Evolutionary conservation across 2,329 filamentous ascomycete genomes (phyloP).

Genomic region (Thielaviopsis populi): DNA sequence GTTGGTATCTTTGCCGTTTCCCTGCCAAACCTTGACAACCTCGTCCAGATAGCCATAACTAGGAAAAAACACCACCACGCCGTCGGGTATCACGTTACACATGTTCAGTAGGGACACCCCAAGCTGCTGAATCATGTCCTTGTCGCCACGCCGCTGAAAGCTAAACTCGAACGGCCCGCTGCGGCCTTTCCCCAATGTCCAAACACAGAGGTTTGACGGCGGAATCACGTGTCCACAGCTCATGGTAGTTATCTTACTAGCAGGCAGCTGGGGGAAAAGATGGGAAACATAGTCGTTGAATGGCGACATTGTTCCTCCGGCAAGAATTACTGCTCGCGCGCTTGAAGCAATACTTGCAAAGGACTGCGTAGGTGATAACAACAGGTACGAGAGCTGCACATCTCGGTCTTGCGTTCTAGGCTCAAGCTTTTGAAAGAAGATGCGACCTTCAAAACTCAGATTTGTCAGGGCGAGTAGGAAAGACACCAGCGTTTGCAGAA

Average conservation of each 20-base stretch:
- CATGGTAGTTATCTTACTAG: slow-evolving; percentile 55
- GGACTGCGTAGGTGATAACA: slow-evolving; percentile 81
- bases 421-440: slow-evolving; percentile 43
- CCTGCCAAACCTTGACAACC: slow-evolving; percentile 50
- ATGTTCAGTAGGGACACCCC: slow-evolving; percentile 59
- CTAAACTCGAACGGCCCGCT: slow-evolving; percentile 60
- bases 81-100: slow-evolving; percentile 64
- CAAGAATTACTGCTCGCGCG: slow-evolving; percentile 75
- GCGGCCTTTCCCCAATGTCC: slow-evolving; percentile 40
- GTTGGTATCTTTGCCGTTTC: slow-evolving; percentile 22
- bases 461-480: slow-evolving; percentile 77
- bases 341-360: slow-evolving; percentile 78
- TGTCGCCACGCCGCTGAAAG: slow-evolving; percentile 59
- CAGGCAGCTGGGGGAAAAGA: slow-evolving; percentile 60
- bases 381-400: slow-evolving; percentile 62
- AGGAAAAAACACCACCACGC: slow-evolving; percentile 87
- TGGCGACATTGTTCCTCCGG: slow-evolving; percentile 94
- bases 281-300: slow-evolving; percentile 82
- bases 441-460: slow-evolving; percentile 53
- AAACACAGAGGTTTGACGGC: slow-evolving; percentile 61
- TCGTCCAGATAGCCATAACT: slow-evolving; percentile 82
- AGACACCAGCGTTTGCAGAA: slow-evolving; percentile 39
- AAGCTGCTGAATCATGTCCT: slow-evolving; percentile 55
- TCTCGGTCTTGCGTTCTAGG: slow-evolving; percentile 24
- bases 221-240: slow-evolving; percentile 95